These are phyloP conservation scores for Nitzschia sp. DNA, from an alignment of 108 stramenopile genomes.

Conservation along the genomic window DNA sequence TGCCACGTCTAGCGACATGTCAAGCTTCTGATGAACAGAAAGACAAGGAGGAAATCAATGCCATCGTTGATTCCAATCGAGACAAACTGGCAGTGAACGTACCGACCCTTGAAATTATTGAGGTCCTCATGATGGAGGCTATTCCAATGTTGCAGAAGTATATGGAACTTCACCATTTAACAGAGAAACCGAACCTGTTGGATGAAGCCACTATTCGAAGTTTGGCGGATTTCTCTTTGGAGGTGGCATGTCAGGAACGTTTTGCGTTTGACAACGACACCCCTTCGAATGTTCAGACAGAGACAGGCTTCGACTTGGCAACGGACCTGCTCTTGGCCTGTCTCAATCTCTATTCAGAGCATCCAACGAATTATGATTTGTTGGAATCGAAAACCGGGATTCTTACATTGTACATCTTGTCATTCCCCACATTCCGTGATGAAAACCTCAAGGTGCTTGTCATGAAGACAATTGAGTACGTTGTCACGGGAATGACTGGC, in stretches of 20 bases:
- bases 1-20: constrained; percentile 67
- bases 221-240: constrained; percentile 54
- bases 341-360: constrained; percentile 89
- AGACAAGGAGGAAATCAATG: constrained; percentile 18
- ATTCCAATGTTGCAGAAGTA: constrained; percentile 65
- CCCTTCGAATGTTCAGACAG: constrained; percentile 10
- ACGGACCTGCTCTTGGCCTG: constrained; percentile 77
- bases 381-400: constrained; percentile 80
- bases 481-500: constrained; percentile 79
- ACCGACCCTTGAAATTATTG: constrained; percentile 66
- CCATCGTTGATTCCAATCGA: constrained; percentile 19
- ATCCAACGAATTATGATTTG: constrained; percentile 82
- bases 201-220: constrained; percentile 28
- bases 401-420: constrained; percentile 77
- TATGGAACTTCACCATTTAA: constrained; percentile 40
- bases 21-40: constrained; percentile 38
- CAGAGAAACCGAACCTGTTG: constrained; percentile 42
- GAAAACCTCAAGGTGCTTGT: constrained; percentile 85
- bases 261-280: constrained; percentile 10
- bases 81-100: constrained; percentile 61
- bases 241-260: constrained; percentile 46
- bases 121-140: constrained; percentile 70
- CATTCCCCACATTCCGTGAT: constrained; percentile 83
- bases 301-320: constrained; percentile 27
- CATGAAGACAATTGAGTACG: constrained; percentile 90